Conservation (phyloP, 1,284 basidiomycete species). For the Naganishia sp. region DNA sequence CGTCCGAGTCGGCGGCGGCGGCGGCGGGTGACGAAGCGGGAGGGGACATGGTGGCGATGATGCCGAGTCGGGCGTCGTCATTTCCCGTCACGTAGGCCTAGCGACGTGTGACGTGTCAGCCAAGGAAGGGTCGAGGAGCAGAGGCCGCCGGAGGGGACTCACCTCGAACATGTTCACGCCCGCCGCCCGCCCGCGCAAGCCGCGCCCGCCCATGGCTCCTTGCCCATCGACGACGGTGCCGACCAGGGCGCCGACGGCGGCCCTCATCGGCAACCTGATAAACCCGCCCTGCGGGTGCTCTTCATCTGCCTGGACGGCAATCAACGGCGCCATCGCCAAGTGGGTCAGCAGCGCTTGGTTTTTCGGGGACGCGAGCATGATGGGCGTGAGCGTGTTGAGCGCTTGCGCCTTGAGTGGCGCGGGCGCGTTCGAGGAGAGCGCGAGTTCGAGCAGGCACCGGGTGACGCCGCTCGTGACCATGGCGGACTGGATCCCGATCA, state of each 20-base stretch:
- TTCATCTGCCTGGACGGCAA: constrained; percentile 52
- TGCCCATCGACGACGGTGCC: constrained; percentile 50
- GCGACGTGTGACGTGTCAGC: too few species aligned
- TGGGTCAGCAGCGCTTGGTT: constrained; percentile 59
- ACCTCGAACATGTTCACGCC: constrained; percentile 57
- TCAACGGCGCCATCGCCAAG: constrained; percentile 54
- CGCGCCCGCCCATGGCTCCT: constrained; percentile 42
- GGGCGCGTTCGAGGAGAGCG: constrained; percentile 88
- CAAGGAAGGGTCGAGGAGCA: not conserved
- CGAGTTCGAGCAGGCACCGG: constrained; percentile 81
- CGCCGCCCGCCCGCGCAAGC: constrained; percentile 52
- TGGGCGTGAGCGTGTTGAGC: constrained; percentile 73
- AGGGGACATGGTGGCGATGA: constrained; percentile 49
- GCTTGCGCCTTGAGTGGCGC: constrained; percentile 79
- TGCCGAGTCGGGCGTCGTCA: constrained; percentile 51
- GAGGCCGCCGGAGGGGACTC: constrained; percentile 22
- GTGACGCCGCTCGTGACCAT: constrained; percentile 65
- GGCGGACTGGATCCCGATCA: constrained; percentile 48
- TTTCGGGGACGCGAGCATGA: constrained; percentile 53
- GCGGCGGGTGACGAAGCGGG: constrained; percentile 36
- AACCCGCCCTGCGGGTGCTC: constrained; percentile 54
- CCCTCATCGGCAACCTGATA: constrained; percentile 49
- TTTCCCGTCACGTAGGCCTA: constrained; percentile 52
- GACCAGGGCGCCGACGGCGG: constrained; percentile 54
- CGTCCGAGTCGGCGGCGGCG: constrained; percentile 36